Conservation (phyloP, 2,329 filamentous ascomycete species). For the Scedosporium aurantiacum region DNA sequence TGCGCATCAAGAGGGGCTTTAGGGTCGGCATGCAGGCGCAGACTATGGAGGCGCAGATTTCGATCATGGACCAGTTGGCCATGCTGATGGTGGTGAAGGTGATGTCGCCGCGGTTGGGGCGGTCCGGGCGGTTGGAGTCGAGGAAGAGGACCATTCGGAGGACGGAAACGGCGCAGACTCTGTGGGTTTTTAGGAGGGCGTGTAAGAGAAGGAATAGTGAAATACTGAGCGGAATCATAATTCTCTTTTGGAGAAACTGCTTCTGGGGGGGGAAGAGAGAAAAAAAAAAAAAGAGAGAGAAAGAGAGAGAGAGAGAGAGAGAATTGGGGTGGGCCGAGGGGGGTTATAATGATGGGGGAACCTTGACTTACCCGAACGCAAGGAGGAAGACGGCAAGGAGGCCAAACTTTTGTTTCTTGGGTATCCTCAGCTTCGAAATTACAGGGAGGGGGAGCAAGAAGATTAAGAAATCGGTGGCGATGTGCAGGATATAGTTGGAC, state of each 20-base stretch:
- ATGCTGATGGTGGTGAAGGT: conserved; percentile 8
- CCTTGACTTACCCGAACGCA: conserved; percentile 14
- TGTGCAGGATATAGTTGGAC: conserved; percentile 17
- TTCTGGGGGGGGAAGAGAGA: background rate
- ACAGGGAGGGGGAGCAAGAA: conserved; percentile 18
- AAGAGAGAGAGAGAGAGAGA: no score
- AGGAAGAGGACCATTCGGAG: conserved; percentile 14
- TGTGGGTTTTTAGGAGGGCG: conserved; percentile 9
- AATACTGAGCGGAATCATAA: no score
- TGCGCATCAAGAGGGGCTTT: conserved; percentile 25
- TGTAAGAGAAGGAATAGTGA: background rate
- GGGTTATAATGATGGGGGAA: background rate
- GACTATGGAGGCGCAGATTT: conserved; percentile 15
- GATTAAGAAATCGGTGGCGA: conserved; percentile 17
- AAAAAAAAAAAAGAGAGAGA: no score
- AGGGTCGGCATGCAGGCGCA: conserved; percentile 26
- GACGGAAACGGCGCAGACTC: conserved; percentile 24
- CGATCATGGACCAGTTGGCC: conserved; percentile 8
- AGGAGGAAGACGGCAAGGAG: conserved; percentile 16
- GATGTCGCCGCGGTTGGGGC: conserved; percentile 3
- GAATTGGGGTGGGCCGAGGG: no score
- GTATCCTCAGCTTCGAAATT: conserved; percentile 17
- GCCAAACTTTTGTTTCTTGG: conserved; percentile 13
- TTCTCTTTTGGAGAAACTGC: no score
- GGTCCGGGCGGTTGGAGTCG: background rate